Conservation (phyloP, 768 basidiomycete species). For the Pisolithus microcarpus region DNA sequence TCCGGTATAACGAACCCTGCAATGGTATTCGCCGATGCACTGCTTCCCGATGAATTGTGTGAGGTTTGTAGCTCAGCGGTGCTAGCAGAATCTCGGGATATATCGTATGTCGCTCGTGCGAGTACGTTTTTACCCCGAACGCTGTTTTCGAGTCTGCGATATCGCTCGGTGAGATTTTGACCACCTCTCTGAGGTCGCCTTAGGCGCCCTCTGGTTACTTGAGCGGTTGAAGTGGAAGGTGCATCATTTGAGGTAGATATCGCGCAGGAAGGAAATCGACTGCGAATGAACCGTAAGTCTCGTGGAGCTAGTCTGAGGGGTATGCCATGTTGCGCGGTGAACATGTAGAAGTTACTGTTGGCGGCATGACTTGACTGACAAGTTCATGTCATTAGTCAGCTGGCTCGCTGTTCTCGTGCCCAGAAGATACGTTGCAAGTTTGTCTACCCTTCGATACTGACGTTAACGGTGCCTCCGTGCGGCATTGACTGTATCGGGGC, state of each 20-base stretch:
- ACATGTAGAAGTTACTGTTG: too few relatives aligned
- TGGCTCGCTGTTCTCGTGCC: too few relatives aligned
- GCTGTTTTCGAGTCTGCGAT: slow-evolving; percentile 47
- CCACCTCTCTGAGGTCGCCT: slow-evolving; percentile 31
- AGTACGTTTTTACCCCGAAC: slow-evolving; percentile 39
- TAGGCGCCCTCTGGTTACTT: neutral
- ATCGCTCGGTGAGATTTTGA: slow-evolving; percentile 54
- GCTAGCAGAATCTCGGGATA: slow-evolving; percentile 9
- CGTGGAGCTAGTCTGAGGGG: too few relatives aligned
- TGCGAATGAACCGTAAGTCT: too few relatives aligned
- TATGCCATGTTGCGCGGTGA: too few relatives aligned
- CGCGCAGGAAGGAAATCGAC: too few relatives aligned
- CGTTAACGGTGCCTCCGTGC: neutral
- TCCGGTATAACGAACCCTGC: slow-evolving; percentile 41
- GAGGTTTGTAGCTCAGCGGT: neutral
- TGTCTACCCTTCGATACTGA: too few relatives aligned
- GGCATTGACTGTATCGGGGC: neutral
- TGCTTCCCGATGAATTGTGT: neutral
- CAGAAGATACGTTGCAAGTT: too few relatives aligned
- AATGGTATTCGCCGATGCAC: slow-evolving; percentile 9
- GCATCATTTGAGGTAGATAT: too few relatives aligned
- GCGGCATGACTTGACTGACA: too few relatives aligned
- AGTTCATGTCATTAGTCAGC: too few relatives aligned
- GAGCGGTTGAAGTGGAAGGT: too few relatives aligned
- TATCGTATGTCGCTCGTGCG: slow-evolving; percentile 23